Evolutionary conservation across 805 yeast genomes (phyloP).

Genomic region (Candida manassasensis): DNA sequence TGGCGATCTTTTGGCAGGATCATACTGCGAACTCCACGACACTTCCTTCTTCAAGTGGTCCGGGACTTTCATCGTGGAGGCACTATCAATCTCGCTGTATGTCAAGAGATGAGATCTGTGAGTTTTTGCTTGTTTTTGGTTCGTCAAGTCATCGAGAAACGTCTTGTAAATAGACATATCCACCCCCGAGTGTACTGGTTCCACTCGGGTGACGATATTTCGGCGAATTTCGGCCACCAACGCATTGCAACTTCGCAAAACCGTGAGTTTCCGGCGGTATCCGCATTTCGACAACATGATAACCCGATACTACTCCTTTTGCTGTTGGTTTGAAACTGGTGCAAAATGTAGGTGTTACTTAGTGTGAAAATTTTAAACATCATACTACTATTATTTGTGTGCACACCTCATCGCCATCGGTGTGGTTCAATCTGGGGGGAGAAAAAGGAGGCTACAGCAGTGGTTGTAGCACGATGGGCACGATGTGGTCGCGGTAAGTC

Average conservation of each 20-base stretch:
- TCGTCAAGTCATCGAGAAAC: slow-evolving; percentile 12
- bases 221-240: slow-evolving; percentile 2
- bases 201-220: slow-evolving; percentile 1
- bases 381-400: not conserved
- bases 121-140: slow-evolving; percentile 1
- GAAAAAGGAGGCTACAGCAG: no score
- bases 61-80: slow-evolving; percentile 4
- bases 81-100: slow-evolving; percentile 3
- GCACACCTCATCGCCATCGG: slow-evolving; percentile 3
- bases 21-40: slow-evolving; percentile 39
- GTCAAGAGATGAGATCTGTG: not conserved
- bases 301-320: not conserved
- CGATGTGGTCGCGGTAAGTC: no score
- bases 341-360: not conserved
- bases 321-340: not conserved
- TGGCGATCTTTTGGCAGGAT: slow-evolving; percentile 37
- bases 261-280: not conserved
- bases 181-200: slow-evolving; percentile 6
- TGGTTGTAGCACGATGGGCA: no score
- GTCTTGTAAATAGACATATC: slow-evolving; percentile 10
- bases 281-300: not conserved
- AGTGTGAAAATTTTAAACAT: not conserved
- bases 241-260: not conserved
- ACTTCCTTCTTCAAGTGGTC: slow-evolving; percentile 8
- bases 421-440: no score